phyloP scores from a whole-genome alignment of 768 basidiomycete genomes.

The Chiua virens region DNA sequence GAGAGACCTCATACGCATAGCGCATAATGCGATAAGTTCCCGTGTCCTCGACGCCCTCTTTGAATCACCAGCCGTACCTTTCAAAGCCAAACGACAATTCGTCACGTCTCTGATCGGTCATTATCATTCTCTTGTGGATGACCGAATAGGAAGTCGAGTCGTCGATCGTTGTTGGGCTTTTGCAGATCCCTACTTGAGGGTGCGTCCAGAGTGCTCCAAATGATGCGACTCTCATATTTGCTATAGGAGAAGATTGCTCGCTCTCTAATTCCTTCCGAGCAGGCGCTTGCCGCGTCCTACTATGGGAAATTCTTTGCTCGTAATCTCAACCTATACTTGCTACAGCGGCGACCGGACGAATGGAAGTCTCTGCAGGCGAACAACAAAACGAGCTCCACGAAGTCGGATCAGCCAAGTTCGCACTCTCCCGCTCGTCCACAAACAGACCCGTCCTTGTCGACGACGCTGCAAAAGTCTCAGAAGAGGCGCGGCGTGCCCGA shows the following conservation, averaged over 20 bases:
- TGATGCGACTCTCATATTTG: conserved; percentile 3
- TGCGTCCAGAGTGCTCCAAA: conserved; percentile 28
- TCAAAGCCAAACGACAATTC: conserved; percentile 67
- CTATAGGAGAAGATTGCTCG: conserved; percentile 87
- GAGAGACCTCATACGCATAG: conserved; percentile 57
- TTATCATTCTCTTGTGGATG: conserved; percentile 81
- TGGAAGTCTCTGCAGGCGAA: conserved; percentile 75
- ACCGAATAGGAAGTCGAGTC: conserved; percentile 87
- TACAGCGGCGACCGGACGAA: conserved; percentile 76
- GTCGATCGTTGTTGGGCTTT: conserved; percentile 89
- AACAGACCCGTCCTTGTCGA: background rate
- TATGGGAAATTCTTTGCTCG: conserved; percentile 88
- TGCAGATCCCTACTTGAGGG: conserved; percentile 92
- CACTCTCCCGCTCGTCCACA: conserved; percentile 3
- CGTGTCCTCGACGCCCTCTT: conserved; percentile 80
- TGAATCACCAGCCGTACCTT: conserved; percentile 62
- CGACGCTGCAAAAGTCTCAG: conserved; percentile 33
- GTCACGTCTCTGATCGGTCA: conserved; percentile 75
- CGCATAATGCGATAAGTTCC: conserved; percentile 68
- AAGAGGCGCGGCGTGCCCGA: conserved; percentile 47
- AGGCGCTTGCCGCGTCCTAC: conserved; percentile 69
- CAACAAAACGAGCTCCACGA: conserved; percentile 25
- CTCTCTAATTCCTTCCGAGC: conserved; percentile 71
- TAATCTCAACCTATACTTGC: conserved; percentile 73
- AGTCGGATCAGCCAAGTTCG: conserved; percentile 18